Base-by-base conservation (phyloP, 768 basidiomycete genomes). In the Leccinum ochraceum region DNA sequence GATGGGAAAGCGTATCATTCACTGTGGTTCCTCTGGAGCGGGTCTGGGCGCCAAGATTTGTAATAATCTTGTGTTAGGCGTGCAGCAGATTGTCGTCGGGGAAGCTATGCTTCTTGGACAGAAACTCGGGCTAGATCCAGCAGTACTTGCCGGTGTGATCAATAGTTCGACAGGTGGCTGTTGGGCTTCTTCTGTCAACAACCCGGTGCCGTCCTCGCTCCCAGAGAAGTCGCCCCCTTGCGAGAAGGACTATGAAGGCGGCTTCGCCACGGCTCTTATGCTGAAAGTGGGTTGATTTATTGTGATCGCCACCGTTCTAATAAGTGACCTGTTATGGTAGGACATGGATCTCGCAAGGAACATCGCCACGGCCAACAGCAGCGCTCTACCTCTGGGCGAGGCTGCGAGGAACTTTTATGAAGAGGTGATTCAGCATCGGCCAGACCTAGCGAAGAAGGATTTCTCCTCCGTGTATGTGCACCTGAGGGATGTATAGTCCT, bases 31-130 rank as follows among this genome's bases (percentile, higher is more conserved):
- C 8, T 89, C 89, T 4, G 92, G 94, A 11, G 81, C 89, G 3
- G 94, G 94, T 1, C 76, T 95, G 10, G 92, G 85, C 1, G 92
- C 93, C 2, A 95, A 95, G 77, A 93, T 95, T 39, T 94, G 92
- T 77, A 95, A 95, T 75, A 95, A 95, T 72, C 78, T 88, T 30
- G 79, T 90, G 26, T 76, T 91, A 46, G 90, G 89, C 4, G 88
- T 91, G 3, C 82, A 94, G 67, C 92, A 94, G 74, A 85, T 93
- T 57, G 90, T 87, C 16, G 84, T 92, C 1, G 89, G 83, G n/a
- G 94, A 96, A 74, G 93, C 89, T 4, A 95, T 96, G 94, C 75
- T 95, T 5, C 80, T 95, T 10, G 94, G 94, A 4, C 82, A 86
- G 72, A 86, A 83, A 59, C 76, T 95, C n/a, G 94, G 94, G 3